phyloP scores from a whole-genome alignment of 2,329 filamentous ascomycete genomes.

The Calonectria pseudoturangicola region DNA sequence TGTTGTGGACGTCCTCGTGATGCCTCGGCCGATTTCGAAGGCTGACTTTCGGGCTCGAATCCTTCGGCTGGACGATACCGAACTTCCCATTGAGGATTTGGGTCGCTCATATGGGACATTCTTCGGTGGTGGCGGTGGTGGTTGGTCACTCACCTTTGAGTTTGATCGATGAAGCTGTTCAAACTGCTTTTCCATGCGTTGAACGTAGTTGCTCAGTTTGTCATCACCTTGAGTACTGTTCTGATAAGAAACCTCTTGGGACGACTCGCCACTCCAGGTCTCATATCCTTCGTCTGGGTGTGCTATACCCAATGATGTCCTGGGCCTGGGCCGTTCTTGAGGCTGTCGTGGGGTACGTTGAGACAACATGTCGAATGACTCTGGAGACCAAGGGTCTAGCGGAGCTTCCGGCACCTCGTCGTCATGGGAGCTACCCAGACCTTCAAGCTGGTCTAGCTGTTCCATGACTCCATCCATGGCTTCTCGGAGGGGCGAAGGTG shows the following conservation, averaged over 20 bases:
- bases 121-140: conserved; percentile 77
- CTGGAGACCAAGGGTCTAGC: conserved; percentile 90
- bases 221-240: conserved; percentile 67
- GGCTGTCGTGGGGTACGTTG: conserved; percentile 53
- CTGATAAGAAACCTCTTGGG: conserved; percentile 67
- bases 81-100: conserved; percentile 74
- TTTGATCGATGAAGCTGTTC: conserved; percentile 81
- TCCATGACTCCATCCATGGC: conserved; percentile 99
- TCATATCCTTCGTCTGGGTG: conserved; percentile 77
- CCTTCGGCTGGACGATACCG: conserved; percentile 64
- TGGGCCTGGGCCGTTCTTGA: conserved; percentile 66
- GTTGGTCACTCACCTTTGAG: conserved; percentile 66
- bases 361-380: conserved; percentile 81
- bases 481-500: conserved; percentile 92
- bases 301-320: conserved; percentile 84
- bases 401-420: conserved; percentile 74
- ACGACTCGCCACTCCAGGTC: conserved; percentile 74
- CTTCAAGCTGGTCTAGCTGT: conserved; percentile 87
- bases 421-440: conserved; percentile 71
- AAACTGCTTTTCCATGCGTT: conserved; percentile 91
- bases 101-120: conserved; percentile 70
- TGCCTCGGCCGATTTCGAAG: conserved; percentile 82
- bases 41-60: conserved; percentile 82
- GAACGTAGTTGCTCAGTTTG: conserved; percentile 89
- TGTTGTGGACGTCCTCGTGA: conserved; percentile 89